Base-by-base conservation (phyloP, 225 moss, liverwort and hornwort species). In the Asterella californica region DNA sequence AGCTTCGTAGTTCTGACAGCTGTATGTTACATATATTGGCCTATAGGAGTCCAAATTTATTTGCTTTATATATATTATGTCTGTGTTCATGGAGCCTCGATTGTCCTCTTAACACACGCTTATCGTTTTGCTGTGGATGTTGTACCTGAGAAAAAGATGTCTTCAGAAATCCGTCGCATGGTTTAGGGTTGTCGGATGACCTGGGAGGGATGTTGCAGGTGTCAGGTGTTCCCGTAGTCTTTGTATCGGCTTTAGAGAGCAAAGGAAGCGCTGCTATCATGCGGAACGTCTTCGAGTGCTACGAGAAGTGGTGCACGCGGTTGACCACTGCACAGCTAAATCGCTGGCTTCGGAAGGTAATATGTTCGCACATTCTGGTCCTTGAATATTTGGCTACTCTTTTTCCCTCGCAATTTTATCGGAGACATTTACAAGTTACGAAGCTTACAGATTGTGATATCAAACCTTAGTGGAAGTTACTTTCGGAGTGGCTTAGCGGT, bases 301-400 rank as follows among this genome's bases (percentile, higher is more conserved):
- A 95, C 7, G 88, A 88, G 55, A 85, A 91, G 75, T 99, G 99
- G 95, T 95, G 95, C 87, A 82, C 87, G 7, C 89, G 95, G 73
- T 83, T 92, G 85, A 86, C 93, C 34, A 99, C 99, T 46, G 93
- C 99, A 54, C 91, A 94, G 82, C 93, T 99, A 18, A 99, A 99
- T 76, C 93, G 91, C 71, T 99, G 99, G 99, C 90, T 99, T 72
- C 82, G 88, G 72, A 99, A 99, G 99, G 99, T 99, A 63, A 79
- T 32, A 15, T 3, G 7, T 6, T 27, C 24, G 29, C 36, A 32
- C 74, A 12, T 52, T 9, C 9, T 50, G 72, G 42, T 42, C 21
- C 48, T 29, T 15, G 27, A 0, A 73, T 12, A 14, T 29, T 73
- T 29, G 29, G 47, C 29, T 48, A 1, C 6, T n/a, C n/a, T 10